Evolutionary conservation across 352 stramenopile genomes (phyloP), one percentile per base, ranked within the genome.

Genomic region (Phytophthora palmivora): DNA sequence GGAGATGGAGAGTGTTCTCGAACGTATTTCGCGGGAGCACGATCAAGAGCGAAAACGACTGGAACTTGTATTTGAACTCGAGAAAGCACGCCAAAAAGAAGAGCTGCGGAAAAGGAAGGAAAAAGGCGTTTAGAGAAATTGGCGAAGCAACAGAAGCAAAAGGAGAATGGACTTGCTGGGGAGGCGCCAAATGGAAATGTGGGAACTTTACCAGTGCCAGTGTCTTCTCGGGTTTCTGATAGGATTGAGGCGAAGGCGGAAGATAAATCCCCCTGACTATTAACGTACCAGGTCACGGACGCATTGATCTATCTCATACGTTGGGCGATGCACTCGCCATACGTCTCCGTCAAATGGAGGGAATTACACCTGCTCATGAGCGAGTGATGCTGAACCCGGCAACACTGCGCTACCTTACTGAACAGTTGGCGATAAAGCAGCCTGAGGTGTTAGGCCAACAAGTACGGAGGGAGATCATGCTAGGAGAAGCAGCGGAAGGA

Each of bases 21-120:
- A 86, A 22, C 72, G 76, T 24, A 89, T 91, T n/a, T 89, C 82
- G 2, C 58, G 65, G 1, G 82, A 91, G 39, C 82, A 91, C 37
- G 74, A 88, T 22, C 76, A 89, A 24, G 82, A 91, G 38, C 74
- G 80, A 4, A 79, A 79, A 45, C 57, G 79, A 0, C 50, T 91
- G 12, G 80, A 91, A 33, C 58, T 91, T 8, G 67, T 89, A 0
- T 87, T 89, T 39, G 67, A 89, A 33, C 39, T 91, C 3, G 82
- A 89, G 33, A 89, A 89, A 49, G 79, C 82, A 6, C 75, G 74
- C 0, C 82, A 89, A 51, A 87, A 89, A 37, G 78, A 91, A 43
- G 82, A 88, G 6, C 33, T 89, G 7, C 67, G 76, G 10, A 85
- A 84, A 50, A 74, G 82, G 7, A 91, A 89, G 49, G 82, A 91